These are phyloP conservation scores for Pseudogymnoascus sp. DNA, from an alignment of 2,329 filamentous ascomycete species.

Conservation along the genomic window DNA sequence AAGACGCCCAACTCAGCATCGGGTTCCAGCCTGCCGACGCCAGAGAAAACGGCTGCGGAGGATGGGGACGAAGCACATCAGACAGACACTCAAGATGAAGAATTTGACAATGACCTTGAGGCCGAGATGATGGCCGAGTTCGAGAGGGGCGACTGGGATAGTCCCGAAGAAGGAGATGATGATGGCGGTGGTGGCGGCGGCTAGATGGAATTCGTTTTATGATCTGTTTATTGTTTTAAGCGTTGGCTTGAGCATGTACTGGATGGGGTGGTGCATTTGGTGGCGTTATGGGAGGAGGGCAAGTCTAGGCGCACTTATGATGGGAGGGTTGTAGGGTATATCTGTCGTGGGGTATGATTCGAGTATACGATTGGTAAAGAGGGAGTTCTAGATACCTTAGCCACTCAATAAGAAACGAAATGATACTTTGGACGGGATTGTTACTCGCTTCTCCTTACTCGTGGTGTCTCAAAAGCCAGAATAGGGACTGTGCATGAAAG, in stretches of 20 bases:
- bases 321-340: background rate
- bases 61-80: constrained; percentile 34
- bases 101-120: constrained; percentile 49
- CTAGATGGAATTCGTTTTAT: background rate
- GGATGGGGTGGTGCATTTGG: background rate
- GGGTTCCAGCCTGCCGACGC: constrained; percentile 34
- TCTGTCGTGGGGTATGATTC: background rate
- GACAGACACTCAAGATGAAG: constrained; percentile 30
- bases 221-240: background rate
- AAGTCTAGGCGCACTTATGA: background rate
- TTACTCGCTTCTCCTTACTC: background rate
- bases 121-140: constrained; percentile 41
- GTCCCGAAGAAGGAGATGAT: constrained; percentile 13
- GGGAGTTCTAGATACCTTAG: background rate
- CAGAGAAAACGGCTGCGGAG: constrained; percentile 36
- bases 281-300: background rate
- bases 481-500: background rate
- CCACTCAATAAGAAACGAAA: background rate
- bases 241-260: background rate
- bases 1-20: constrained; percentile 34
- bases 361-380: background rate
- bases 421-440: background rate
- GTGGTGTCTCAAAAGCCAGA: background rate
- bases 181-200: background rate
- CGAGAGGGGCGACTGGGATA: constrained; percentile 31